These are phyloP conservation scores for Plasmodium knowlesi DNA, from an alignment of 169 alveolate genomes.

Conservation along the genomic window DNA sequence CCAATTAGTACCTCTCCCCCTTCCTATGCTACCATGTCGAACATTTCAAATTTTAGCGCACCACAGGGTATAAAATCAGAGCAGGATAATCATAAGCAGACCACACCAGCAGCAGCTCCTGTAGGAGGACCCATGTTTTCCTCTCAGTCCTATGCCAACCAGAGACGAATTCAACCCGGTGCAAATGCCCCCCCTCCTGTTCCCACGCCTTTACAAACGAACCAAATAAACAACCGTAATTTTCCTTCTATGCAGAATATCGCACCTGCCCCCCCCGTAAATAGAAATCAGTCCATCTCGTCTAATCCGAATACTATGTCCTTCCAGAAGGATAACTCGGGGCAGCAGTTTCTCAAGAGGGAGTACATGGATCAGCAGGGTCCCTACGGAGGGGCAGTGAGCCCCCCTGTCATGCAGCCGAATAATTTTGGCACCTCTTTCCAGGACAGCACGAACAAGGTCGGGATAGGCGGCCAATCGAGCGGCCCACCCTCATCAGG, in stretches of 20 bases:
- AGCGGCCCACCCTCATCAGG: neutral
- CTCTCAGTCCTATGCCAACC: slow-evolving; percentile 24
- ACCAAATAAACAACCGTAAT: slow-evolving; percentile 2
- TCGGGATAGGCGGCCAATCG: neutral
- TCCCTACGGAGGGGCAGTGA: neutral
- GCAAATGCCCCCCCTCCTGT: neutral
- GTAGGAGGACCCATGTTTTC: slow-evolving; percentile 7
- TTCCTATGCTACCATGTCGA: slow-evolving; percentile 7
- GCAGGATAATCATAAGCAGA: neutral
- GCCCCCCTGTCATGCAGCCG: slow-evolving; percentile 4
- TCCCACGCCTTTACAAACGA: neutral
- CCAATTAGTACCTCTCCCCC: slow-evolving; percentile 18
- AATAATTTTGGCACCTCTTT: slow-evolving; percentile 3
- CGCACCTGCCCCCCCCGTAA: neutral
- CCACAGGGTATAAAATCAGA: slow-evolving; percentile 2
- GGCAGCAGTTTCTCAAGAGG: slow-evolving; percentile 23
- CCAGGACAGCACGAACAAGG: neutral
- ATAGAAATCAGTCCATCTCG: slow-evolving; percentile 10
- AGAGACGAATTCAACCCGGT: slow-evolving; percentile 12
- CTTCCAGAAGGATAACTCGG: neutral
- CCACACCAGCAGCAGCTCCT: neutral
- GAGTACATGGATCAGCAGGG: slow-evolving; percentile 24
- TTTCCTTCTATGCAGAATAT: slow-evolving; percentile 1
- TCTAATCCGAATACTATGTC: neutral
- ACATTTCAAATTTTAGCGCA: neutral